Base-by-base conservation (phyloP, 192 early-diverging fungal genomes). In the Piromyces finnis region DNA sequence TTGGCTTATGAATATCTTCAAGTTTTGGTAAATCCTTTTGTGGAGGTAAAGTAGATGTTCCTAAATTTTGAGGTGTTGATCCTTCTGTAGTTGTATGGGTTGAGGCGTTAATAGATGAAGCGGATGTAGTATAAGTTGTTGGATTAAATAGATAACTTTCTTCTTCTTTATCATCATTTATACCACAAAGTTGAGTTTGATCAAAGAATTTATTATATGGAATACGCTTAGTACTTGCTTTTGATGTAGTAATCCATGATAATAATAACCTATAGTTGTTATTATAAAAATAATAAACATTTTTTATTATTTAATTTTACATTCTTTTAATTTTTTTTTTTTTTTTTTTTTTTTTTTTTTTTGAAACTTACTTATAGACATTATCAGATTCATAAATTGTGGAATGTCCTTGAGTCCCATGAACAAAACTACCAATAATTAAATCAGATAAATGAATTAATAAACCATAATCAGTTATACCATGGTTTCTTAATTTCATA, bases 331-430 rank as follows among this genome's bases (percentile, higher is more conserved):
- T 35, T 35, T 35, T 7, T 35, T 35, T 35, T 7, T 35, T 35
- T 35, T 7, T 35, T 37, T 37, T 12, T 37, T 37, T 14, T 37
- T 12, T 12, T 37, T 37, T 14, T 37, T 14, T 37, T n/a, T n/a
- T n/a, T n/a, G 0, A 51, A 51, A 51, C 41, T 51, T 51, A 86
- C 85, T 88, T 88, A 86, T 95, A 99, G 0, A 95, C 95, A 29
- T 93, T 88, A 3, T 91, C 83, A 81, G 98, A 96, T 81, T 94
- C 95, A 81, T 99, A 99, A 30, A 99, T 87, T 17, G 94, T 94
- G 12, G 94, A 96, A 83, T 99, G 97, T 9, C 96, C 97, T 79
- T 93, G 92, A 51, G 93, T 94, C 30, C 91, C 90, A 77, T 88
- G 88, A 5, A 92, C 90, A 86, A 94, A 96, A 80, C 92, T 94